A percentile compares a stretch with the other conserved stretches of the same genome.
These are phyloP conservation scores for Diplodia seriata DNA, from an alignment of 2,329 filamentous ascomycete species.

Conservation along the genomic window DNA sequence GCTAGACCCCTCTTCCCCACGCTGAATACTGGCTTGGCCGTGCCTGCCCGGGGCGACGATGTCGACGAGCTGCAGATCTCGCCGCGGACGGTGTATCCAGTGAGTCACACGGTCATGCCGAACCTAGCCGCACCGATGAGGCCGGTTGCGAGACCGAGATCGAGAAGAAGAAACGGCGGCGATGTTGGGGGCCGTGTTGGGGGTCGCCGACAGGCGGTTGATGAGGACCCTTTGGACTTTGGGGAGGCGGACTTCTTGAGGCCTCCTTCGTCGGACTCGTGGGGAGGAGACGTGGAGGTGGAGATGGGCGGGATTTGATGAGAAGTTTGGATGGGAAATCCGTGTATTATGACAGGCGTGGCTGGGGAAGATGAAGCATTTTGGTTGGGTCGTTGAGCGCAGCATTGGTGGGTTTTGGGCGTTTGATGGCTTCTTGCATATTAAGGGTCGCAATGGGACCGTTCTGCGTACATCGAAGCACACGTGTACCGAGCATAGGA, in stretches of 20 bases:
- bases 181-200: constrained; percentile 36
- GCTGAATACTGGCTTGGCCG: constrained; percentile 39
- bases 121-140: constrained; percentile 34
- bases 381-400: not conserved
- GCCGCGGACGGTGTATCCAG: constrained; percentile 39
- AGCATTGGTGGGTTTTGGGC: not conserved
- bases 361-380: not conserved
- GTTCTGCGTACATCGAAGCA: not conserved
- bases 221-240: constrained; percentile 59
- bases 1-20: constrained; percentile 6
- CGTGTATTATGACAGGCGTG: not conserved
- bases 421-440: not conserved
- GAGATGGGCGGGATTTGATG: constrained; percentile 45
- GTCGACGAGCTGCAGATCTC: constrained; percentile 47
- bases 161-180: constrained; percentile 44
- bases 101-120: constrained; percentile 34
- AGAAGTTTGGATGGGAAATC: not conserved
- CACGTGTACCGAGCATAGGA: not conserved
- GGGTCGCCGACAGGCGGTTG: constrained; percentile 41
- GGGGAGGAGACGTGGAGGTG: constrained; percentile 39
- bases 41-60: constrained; percentile 35
- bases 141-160: constrained; percentile 45
- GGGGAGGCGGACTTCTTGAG: constrained; percentile 69
- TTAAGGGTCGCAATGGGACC: not conserved
- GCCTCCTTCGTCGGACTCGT: constrained; percentile 41